Evolutionary conservation across 176 grass and related monocot species (phyloP).

Genomic region (Juncus effusus): DNA sequence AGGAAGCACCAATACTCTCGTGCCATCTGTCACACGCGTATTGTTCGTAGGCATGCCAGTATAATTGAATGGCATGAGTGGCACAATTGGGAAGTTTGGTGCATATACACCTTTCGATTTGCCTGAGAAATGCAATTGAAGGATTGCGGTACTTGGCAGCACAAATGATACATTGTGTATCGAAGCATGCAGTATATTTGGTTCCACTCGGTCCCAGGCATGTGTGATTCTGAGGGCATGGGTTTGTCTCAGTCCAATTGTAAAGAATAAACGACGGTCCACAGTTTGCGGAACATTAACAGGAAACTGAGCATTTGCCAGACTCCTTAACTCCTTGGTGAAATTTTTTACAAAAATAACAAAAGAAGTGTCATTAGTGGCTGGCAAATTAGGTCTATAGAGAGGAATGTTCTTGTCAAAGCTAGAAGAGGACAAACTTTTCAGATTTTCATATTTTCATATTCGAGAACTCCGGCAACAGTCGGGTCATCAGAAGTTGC

Average conservation of each 20-base stretch:
- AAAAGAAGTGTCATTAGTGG: conserved; percentile 54
- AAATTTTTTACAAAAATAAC: conserved; percentile 47
- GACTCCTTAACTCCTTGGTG: conserved; percentile 55
- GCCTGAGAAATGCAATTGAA: conserved; percentile 65
- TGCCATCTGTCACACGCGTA: conserved; percentile 49
- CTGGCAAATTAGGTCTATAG: conserved; percentile 35
- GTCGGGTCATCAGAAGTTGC: conserved; percentile 88
- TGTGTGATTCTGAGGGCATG: conserved; percentile 55
- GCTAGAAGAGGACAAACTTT: background rate
- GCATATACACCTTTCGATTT: conserved; percentile 45
- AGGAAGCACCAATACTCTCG: conserved; percentile 45
- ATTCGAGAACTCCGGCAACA: conserved; percentile 55
- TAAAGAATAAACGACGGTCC: conserved; percentile 53
- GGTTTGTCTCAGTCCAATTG: conserved; percentile 52
- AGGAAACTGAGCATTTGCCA: conserved; percentile 52
- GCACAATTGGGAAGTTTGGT: conserved; percentile 40
- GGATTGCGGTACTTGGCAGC: conserved; percentile 50
- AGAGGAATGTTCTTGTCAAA: conserved; percentile 35
- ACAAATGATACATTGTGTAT: conserved; percentile 71
- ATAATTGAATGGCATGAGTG: conserved; percentile 59
- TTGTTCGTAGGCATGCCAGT: conserved; percentile 57
- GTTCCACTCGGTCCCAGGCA: conserved; percentile 73
- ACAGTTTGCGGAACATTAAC: conserved; percentile 40
- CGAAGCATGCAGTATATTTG: conserved; percentile 44
- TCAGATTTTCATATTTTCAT: conserved; percentile 31